Conservation (phyloP, 1,139 yeast genomes). For the Zhuliangozyma blackwelliae region DNA sequence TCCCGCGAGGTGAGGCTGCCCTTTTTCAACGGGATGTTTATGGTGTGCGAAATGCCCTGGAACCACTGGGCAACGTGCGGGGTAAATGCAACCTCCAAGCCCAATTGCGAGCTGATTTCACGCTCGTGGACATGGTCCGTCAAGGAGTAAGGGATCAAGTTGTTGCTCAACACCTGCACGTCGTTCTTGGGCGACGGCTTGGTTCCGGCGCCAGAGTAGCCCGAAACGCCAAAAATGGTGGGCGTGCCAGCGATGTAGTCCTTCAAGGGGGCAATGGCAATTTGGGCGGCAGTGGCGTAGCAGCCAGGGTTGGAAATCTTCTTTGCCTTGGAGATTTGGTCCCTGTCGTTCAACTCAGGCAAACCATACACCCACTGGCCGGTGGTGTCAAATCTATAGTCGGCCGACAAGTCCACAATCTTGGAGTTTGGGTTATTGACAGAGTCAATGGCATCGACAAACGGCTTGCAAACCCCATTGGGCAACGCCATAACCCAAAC, state of each 20-base stretch:
- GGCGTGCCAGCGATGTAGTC: slow-evolving; percentile 68
- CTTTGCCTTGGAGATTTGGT: slow-evolving; percentile 62
- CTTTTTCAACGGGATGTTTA: slow-evolving; percentile 78
- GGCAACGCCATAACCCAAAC: slow-evolving; percentile 99
- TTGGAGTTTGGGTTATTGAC: slow-evolving; percentile 59
- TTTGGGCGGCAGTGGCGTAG: slow-evolving; percentile 96
- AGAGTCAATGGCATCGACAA: slow-evolving; percentile 86
- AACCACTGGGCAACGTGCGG: slow-evolving; percentile 99
- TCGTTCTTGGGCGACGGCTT: slow-evolving; percentile 97
- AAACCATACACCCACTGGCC: slow-evolving; percentile 92
- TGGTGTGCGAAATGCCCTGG: slow-evolving; percentile 94
- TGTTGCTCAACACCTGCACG: slow-evolving; percentile 63
- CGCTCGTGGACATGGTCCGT: slow-evolving; percentile 96
- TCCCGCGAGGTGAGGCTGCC: slow-evolving; percentile 74
- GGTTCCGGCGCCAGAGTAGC: slow-evolving; percentile 98
- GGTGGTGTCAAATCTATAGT: slow-evolving; percentile 85
- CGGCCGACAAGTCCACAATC: slow-evolving; percentile 91
- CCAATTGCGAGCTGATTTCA: slow-evolving; percentile 81
- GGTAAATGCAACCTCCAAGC: slow-evolving; percentile 76
- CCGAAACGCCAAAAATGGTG: slow-evolving; percentile 89
- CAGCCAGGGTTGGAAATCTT: slow-evolving; percentile 97
- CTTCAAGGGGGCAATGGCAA: slow-evolving; percentile 81
- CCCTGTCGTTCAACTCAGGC: slow-evolving; percentile 74
- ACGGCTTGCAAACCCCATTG: slow-evolving; percentile 95
- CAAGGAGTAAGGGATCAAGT: slow-evolving; percentile 89